Percentiles rank a stretch among this genome's conserved stretches.
These are phyloP conservation scores for Pleurotus platypus DNA, from an alignment of 768 basidiomycete genomes.

Conservation along the genomic window DNA sequence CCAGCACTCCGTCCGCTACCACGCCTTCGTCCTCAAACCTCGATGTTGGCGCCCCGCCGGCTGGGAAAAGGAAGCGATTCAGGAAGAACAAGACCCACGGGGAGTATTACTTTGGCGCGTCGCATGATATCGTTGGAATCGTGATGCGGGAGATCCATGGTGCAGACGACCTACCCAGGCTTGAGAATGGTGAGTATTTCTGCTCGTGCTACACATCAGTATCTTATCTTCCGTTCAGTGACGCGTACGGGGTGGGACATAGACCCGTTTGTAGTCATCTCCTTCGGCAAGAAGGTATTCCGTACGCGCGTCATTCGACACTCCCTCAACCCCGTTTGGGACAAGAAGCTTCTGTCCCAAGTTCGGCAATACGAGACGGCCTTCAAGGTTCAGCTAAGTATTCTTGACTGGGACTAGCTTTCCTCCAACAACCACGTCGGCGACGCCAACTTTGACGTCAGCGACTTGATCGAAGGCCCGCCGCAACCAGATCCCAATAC, in stretches of 20 bases:
- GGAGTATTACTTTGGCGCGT: conserved; percentile 53
- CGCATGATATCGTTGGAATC: conserved; percentile 87
- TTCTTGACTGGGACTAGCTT: conserved; percentile 97
- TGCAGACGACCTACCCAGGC: conserved; percentile 79
- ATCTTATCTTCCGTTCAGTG: conserved; percentile 39
- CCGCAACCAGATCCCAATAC: conserved; percentile 60
- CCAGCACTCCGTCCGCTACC: background rate
- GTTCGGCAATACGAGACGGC: conserved; percentile 82
- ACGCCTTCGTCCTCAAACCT: background rate
- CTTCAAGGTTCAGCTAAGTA: conserved; percentile 25
- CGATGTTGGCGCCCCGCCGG: background rate
- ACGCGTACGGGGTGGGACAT: conserved; percentile 90
- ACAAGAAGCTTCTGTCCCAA: conserved; percentile 94
- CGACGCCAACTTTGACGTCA: conserved; percentile 67
- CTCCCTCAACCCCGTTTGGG: conserved; percentile 82
- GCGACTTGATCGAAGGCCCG: conserved; percentile 63
- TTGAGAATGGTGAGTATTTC: conserved; percentile 74
- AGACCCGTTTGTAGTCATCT: conserved; percentile 95
- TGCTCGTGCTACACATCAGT: background rate
- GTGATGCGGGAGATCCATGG: conserved; percentile 90
- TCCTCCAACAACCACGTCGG: conserved; percentile 88
- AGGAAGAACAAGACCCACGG: conserved; percentile 13
- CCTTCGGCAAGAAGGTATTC: conserved; percentile 97
- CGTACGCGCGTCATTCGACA: conserved; percentile 87
- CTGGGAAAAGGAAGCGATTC: conserved; percentile 10